phyloP scores from a whole-genome alignment of 2,329 filamentous ascomycete genomes.

The Aspergillus felis region DNA sequence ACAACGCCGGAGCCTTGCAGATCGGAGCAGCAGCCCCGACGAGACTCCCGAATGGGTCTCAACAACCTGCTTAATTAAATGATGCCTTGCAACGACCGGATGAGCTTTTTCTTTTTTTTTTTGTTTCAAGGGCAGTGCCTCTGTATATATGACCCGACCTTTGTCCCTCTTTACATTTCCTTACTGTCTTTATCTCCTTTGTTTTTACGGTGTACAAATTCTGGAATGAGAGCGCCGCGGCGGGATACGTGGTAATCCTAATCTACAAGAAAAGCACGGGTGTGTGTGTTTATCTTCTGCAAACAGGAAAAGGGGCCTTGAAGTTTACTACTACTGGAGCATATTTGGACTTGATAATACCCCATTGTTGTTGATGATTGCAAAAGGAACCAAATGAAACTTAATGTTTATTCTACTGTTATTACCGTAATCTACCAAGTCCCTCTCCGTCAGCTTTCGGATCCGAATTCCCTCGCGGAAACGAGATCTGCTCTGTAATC shows the following conservation, averaged over 20 bases:
- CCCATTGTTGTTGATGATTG: neutral
- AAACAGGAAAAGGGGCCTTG: neutral
- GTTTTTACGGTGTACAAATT: neutral
- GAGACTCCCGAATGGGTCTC: conserved; percentile 40
- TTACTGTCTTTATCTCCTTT: neutral
- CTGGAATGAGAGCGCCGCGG: neutral
- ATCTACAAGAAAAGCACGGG: neutral
- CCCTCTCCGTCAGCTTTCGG: neutral
- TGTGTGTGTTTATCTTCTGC: neutral
- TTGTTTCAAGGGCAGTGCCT: conserved; percentile 10
- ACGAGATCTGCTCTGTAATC: neutral
- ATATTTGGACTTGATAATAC: neutral
- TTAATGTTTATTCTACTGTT: neutral
- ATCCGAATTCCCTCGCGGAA: neutral
- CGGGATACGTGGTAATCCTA: neutral
- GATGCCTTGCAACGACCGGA: conserved; percentile 19
- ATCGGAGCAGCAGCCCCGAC: conserved; percentile 19
- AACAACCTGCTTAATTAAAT: conserved; percentile 36
- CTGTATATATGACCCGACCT: neutral
- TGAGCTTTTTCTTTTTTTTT: conserved; percentile 15
- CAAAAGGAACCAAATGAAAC: neutral
- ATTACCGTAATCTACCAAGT: neutral
- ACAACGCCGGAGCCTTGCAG: conserved; percentile 11
- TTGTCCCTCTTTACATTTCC: neutral
- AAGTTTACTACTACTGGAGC: neutral